A percentile compares a stretch with the other conserved stretches of the same genome.
These are phyloP conservation scores for Colletotrichum sp. DNA, from an alignment of 2,329 filamentous ascomycete species.

Conservation along the genomic window DNA sequence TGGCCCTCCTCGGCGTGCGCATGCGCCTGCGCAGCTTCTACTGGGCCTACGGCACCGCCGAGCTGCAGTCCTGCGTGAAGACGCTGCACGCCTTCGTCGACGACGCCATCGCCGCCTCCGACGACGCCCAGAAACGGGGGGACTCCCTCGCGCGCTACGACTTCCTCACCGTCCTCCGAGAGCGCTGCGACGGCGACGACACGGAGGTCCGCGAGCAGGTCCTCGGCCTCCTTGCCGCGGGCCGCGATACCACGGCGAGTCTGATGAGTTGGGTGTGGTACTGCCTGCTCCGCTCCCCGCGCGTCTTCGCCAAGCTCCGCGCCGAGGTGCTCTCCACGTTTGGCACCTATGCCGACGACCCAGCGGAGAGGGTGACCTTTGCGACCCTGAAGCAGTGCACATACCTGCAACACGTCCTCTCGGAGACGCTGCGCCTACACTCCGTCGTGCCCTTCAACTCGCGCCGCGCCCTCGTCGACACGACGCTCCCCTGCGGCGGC, in stretches of 20 bases:
- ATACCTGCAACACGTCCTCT: slow-evolving; percentile 28
- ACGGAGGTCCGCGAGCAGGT: slow-evolving; percentile 10
- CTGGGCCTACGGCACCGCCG: background rate
- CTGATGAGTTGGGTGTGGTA: slow-evolving; percentile 26
- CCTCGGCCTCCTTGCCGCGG: slow-evolving; percentile 21
- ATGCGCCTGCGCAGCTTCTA: slow-evolving; percentile 14
- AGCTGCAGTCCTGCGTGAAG: background rate
- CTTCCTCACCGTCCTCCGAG: slow-evolving; percentile 22
- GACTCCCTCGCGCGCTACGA: slow-evolving; percentile 12
- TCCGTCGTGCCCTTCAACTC: slow-evolving; percentile 38
- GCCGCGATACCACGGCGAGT: slow-evolving; percentile 28
- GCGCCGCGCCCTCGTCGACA: slow-evolving; percentile 31
- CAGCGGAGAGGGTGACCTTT: slow-evolving; percentile 7
- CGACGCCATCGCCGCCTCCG: slow-evolving; percentile 18
- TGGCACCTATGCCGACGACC: background rate
- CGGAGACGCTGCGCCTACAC: slow-evolving; percentile 36
- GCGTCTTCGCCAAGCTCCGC: slow-evolving; percentile 19
- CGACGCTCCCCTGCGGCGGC: slow-evolving; percentile 40
- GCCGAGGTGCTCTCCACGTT: slow-evolving; percentile 12
- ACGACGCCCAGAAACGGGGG: background rate
- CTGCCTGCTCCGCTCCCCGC: slow-evolving; percentile 19
- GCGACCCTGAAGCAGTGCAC: slow-evolving; percentile 25
- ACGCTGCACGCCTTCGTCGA: slow-evolving; percentile 17
- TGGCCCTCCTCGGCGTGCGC: slow-evolving; percentile 7
- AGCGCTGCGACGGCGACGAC: slow-evolving; percentile 5